A percentile compares a stretch with the other conserved stretches of the same genome.
Conservation (phyloP, 2,329 filamentous ascomycete genomes). For the Whalleya microplaca region DNA sequence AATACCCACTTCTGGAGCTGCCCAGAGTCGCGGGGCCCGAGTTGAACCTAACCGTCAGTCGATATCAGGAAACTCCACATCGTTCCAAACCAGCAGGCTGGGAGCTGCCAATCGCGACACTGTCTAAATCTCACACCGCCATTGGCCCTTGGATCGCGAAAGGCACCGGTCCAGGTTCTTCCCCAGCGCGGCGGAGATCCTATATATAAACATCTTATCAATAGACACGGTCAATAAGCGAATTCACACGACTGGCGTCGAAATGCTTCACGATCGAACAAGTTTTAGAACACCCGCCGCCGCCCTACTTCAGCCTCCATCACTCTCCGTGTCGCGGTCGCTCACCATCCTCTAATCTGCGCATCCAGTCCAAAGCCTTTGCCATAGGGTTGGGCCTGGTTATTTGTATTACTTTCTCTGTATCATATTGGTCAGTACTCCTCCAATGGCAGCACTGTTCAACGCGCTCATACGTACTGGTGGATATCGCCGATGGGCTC, state of each 20-base stretch:
- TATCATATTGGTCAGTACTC: constrained; percentile 49
- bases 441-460: constrained; percentile 33
- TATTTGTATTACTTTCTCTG: constrained; percentile 37
- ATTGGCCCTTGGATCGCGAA: constrained; percentile 27
- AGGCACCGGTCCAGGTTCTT: constrained; percentile 24
- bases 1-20: constrained; percentile 26
- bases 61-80: constrained; percentile 36
- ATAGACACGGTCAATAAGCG: constrained; percentile 22
- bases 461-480: constrained; percentile 10
- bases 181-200: constrained; percentile 29
- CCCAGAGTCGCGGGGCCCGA: constrained; percentile 24
- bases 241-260: constrained; percentile 35
- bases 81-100: constrained; percentile 25
- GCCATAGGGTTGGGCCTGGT: constrained; percentile 35
- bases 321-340: constrained; percentile 24
- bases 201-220: constrained; percentile 32
- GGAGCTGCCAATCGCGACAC: constrained; percentile 23
- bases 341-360: constrained; percentile 22
- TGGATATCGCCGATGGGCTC: constrained; percentile 16
- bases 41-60: constrained; percentile 15
- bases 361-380: constrained; percentile 29
- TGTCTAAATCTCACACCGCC: constrained; percentile 34
- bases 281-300: constrained; percentile 26
- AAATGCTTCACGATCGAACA: constrained; percentile 39
- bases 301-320: constrained; percentile 27